Evolutionary conservation across 116 monocot genomes (phyloP).

Genomic region (Thalassia testudinum): DNA sequence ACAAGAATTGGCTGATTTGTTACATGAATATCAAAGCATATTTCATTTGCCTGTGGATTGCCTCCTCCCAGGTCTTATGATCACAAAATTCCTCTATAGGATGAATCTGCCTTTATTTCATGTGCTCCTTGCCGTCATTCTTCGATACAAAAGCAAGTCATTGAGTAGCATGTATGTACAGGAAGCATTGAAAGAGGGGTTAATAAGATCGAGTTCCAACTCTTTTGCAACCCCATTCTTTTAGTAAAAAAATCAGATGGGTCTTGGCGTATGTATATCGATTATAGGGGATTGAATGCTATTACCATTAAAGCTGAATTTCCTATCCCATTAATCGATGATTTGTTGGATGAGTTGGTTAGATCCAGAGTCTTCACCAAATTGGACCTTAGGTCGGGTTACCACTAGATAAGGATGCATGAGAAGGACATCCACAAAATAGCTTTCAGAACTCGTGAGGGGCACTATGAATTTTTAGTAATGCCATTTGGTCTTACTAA

Average conservation of each 20-base stretch:
- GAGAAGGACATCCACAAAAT: conserved; percentile 1
- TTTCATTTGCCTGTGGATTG: too few relatives aligned
- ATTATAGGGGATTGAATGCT: neutral
- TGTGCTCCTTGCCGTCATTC: too few relatives aligned
- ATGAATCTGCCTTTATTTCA: too few relatives aligned
- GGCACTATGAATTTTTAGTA: neutral
- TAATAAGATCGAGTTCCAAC: neutral
- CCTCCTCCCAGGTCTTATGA: too few relatives aligned
- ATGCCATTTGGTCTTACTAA: conserved; percentile 3
- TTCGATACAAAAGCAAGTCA: too few relatives aligned
- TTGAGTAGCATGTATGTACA: too few relatives aligned
- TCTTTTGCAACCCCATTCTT: neutral
- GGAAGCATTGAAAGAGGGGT: too few relatives aligned
- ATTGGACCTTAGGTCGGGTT: neutral
- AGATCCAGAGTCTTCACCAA: neutral
- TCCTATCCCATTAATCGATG: neutral
- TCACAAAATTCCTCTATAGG: too few relatives aligned
- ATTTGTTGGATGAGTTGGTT: neutral
- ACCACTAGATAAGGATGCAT: neutral
- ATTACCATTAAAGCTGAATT: neutral
- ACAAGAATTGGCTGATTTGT: too few relatives aligned
- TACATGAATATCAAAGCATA: too few relatives aligned
- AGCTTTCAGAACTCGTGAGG: neutral
- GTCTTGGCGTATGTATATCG: neutral
- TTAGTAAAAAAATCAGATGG: neutral